Conservation (phyloP, 129 eudicot genomes). For the Mikania micrantha region DNA sequence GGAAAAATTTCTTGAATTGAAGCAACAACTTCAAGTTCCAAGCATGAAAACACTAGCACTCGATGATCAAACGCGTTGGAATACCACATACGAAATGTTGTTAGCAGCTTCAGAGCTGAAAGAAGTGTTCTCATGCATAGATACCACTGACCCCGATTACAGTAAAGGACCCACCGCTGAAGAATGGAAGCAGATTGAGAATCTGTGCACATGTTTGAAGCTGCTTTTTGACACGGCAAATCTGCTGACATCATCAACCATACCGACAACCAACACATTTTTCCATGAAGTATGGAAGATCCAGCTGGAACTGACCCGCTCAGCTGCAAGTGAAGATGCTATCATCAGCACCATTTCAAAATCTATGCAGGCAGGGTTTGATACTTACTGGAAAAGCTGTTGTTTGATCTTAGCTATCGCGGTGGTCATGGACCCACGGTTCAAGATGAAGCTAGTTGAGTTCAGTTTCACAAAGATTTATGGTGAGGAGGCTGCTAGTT, state of each 20-base stretch:
- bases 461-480: constrained; percentile 79
- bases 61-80: constrained; percentile 72
- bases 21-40: constrained; percentile 79
- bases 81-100: constrained; percentile 79
- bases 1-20: constrained; percentile 58
- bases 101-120: constrained; percentile 71
- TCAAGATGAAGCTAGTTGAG: constrained; percentile 79
- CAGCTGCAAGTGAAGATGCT: constrained; percentile 14
- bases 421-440: constrained; percentile 85
- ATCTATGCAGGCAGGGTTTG: constrained; percentile 61
- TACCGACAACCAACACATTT: constrained; percentile 12
- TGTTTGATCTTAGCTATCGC: constrained; percentile 66
- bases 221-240: constrained; percentile 63
- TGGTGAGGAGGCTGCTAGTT: constrained; percentile 47
- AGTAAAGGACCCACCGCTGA: constrained; percentile 54
- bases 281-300: constrained; percentile 29
- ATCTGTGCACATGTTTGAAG: constrained; percentile 43
- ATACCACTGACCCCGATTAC: constrained; percentile 58
- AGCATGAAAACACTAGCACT: constrained; percentile 50
- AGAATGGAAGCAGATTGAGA: constrained; percentile 62
- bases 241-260: constrained; percentile 29
- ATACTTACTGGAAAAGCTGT: constrained; percentile 57
- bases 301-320: constrained; percentile 5
- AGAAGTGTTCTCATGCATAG: constrained; percentile 82
- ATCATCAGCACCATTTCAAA: constrained; percentile 39